Evolutionary conservation across 441 rosid species (phyloP).

Genomic region (Macaranga tanarius): DNA sequence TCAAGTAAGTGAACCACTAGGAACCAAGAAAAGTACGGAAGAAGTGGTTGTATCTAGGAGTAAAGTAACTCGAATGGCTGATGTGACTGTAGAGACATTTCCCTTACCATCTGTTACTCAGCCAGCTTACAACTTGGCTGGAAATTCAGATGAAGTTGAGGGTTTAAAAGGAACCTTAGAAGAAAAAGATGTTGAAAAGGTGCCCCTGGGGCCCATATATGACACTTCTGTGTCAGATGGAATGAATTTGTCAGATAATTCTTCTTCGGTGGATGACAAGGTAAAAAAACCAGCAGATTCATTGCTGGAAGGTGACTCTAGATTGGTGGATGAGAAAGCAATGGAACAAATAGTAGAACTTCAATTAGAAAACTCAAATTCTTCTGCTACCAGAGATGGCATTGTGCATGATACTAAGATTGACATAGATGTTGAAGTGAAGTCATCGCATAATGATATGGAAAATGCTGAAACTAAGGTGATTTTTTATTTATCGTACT

Average conservation of each 20-base stretch:
- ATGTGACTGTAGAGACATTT: constrained; percentile 59
- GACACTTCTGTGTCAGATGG: constrained; percentile 22
- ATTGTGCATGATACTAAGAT: constrained; percentile 16
- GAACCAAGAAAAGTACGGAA: constrained; percentile 12
- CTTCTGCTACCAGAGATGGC: constrained; percentile 11
- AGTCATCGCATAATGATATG: constrained; percentile 28
- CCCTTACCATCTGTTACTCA: constrained; percentile 44
- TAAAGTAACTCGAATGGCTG: constrained; percentile 39
- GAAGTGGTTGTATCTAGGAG: constrained; percentile 25
- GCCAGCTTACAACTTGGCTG: constrained; percentile 28
- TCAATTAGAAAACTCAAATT: constrained; percentile 29
- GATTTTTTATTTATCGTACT: constrained; percentile 6
- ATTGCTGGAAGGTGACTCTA: constrained; percentile 21
- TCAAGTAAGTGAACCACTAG: constrained; percentile 28
- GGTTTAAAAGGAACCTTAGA: constrained; percentile 30
- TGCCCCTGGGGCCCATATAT: constrained; percentile 25
- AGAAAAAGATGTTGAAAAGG: constrained; percentile 31
- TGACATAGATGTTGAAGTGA: constrained; percentile 28
- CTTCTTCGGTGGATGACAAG: constrained; percentile 26
- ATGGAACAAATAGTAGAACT: constrained; percentile 30
- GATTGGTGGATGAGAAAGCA: constrained; percentile 28
- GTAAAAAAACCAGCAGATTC: constrained; percentile 17
- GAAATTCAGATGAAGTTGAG: constrained; percentile 22
- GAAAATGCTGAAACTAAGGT: constrained; percentile 33
- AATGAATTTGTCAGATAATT: constrained; percentile 25